These are phyloP conservation scores for Podosphaera fusca DNA, from an alignment of 2,329 filamentous ascomycete species.

Conservation along the genomic window DNA sequence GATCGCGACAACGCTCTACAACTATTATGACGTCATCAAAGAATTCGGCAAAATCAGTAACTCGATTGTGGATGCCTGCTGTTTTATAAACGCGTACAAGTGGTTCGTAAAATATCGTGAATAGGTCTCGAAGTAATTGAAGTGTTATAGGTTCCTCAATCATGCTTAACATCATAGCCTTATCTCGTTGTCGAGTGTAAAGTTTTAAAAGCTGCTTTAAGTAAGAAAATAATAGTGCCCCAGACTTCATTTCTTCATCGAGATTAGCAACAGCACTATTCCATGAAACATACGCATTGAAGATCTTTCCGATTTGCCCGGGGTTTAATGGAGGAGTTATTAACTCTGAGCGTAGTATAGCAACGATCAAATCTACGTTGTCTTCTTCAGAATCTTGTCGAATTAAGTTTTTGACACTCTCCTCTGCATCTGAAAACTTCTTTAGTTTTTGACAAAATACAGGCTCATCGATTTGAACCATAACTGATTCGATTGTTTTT, in stretches of 20 bases:
- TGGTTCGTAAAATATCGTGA: constrained; percentile 97
- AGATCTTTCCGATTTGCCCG: constrained; percentile 61
- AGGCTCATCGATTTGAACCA: constrained; percentile 56
- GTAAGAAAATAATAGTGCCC: constrained; percentile 78
- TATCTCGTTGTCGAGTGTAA: constrained; percentile 75
- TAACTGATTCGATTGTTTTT: constrained; percentile 59
- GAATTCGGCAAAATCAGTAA: constrained; percentile 87
- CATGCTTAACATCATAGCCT: constrained; percentile 87
- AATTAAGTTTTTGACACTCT: constrained; percentile 50
- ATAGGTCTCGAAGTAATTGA: constrained; percentile 85
- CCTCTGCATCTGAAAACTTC: constrained; percentile 51
- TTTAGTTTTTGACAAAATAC: constrained; percentile 63
- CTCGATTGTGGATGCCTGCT: constrained; percentile 90
- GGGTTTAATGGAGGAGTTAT: constrained; percentile 47
- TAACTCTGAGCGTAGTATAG: constrained; percentile 57
- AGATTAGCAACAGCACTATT: constrained; percentile 81
- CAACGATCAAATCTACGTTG: constrained; percentile 64
- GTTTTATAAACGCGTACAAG: constrained; percentile 95
- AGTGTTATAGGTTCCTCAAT: constrained; percentile 95
- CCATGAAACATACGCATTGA: constrained; percentile 91
- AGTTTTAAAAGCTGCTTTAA: constrained; percentile 89
- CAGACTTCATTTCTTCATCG: constrained; percentile 70
- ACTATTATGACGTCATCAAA: constrained; percentile 75
- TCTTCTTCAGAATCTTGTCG: constrained; percentile 51
- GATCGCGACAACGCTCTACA: constrained; percentile 39